Evolutionary conservation across 2,329 filamentous ascomycete genomes (phyloP).

Genomic region (Sclerotiophoma versabilis): DNA sequence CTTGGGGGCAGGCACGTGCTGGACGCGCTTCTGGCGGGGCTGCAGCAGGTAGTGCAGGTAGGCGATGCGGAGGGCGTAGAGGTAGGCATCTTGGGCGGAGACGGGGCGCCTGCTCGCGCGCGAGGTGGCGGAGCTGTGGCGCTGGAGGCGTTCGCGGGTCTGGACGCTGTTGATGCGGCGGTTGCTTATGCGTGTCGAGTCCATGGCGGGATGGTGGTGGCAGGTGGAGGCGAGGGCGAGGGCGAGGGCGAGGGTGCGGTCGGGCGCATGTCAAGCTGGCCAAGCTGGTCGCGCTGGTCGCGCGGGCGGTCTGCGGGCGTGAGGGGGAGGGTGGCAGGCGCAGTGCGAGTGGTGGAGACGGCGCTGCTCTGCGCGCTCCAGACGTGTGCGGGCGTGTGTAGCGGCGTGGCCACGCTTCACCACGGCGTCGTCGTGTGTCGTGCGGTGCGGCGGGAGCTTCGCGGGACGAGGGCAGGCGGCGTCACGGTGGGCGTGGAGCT

Average conservation of each 20-base stretch:
- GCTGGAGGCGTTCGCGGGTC: slow-evolving; percentile 50
- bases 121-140: slow-evolving; percentile 39
- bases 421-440: not conserved
- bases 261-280: slow-evolving; percentile 32
- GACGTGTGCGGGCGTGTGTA: not conserved
- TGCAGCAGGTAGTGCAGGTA: slow-evolving; percentile 93
- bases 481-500: slow-evolving; percentile 19
- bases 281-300: slow-evolving; percentile 25
- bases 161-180: slow-evolving; percentile 54
- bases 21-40: slow-evolving; percentile 85
- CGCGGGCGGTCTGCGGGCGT: slow-evolving; percentile 21
- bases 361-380: not conserved
- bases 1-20: slow-evolving; percentile 74
- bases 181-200: slow-evolving; percentile 40
- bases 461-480: slow-evolving; percentile 8
- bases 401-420: slow-evolving; percentile 1
- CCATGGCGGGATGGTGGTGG: slow-evolving; percentile 31
- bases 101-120: slow-evolving; percentile 48
- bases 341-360: slow-evolving; percentile 25
- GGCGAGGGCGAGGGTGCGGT: slow-evolving; percentile 18
- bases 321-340: slow-evolving; percentile 7
- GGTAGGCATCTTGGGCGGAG: slow-evolving; percentile 80
- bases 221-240: not conserved
- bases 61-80: slow-evolving; percentile 86
- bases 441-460: slow-evolving; percentile 15